Conservation (phyloP, 2,329 filamentous ascomycete genomes). For the Xylaria sp. region DNA sequence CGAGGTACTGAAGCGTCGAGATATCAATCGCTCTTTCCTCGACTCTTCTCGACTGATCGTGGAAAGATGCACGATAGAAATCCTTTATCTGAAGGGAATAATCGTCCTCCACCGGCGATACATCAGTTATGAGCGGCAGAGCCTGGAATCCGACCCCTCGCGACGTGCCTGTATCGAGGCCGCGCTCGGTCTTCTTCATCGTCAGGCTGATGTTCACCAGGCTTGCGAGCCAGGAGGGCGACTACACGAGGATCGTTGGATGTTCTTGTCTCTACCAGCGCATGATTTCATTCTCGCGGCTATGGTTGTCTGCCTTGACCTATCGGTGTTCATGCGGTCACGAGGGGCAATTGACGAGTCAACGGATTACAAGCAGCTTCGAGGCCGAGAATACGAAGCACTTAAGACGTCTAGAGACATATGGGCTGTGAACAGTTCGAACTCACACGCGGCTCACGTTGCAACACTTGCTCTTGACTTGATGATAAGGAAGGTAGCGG, state of each 20-base stretch:
- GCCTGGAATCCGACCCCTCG: conserved; percentile 33
- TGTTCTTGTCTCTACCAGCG: conserved; percentile 55
- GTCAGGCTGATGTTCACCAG: conserved; percentile 47
- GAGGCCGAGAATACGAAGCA: conserved; percentile 25
- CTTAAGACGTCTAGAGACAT: conserved; percentile 39
- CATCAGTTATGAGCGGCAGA: conserved; percentile 37
- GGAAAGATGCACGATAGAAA: conserved; percentile 45
- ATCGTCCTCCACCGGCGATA: conserved; percentile 49
- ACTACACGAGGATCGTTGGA: conserved; percentile 56
- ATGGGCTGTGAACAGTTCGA: conserved; percentile 33
- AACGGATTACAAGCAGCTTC: conserved; percentile 8
- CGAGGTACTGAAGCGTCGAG: conserved; percentile 39
- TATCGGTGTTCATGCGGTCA: conserved; percentile 41
- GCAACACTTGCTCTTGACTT: conserved; percentile 12
- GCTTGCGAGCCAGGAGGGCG: conserved; percentile 55
- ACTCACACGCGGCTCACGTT: neutral
- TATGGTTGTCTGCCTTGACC: conserved; percentile 60
- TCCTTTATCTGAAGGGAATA: conserved; percentile 47
- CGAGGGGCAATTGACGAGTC: neutral
- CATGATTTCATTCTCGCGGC: conserved; percentile 63
- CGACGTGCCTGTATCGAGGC: conserved; percentile 44
- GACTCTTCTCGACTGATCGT: conserved; percentile 44
- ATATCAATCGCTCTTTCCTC: conserved; percentile 44
- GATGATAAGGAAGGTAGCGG: conserved; percentile 16
- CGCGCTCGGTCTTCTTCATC: conserved; percentile 41